Base-by-base conservation (phyloP, 768 basidiomycete species). In the Mycena haematopus region DNA sequence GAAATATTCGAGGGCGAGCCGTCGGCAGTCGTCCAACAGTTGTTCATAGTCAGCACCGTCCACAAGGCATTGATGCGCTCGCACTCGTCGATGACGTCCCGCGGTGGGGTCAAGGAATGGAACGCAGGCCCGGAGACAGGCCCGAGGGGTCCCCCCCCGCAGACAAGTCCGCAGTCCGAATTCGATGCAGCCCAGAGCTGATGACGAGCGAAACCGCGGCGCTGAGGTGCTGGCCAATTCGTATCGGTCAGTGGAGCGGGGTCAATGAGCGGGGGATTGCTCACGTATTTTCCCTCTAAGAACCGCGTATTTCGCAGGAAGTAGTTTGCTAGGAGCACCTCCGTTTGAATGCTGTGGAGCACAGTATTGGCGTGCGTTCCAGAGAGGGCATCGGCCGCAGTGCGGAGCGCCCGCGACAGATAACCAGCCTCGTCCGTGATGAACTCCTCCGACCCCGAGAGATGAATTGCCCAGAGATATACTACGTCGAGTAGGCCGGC, bases 271-370 rank as follows among this genome's bases (percentile, higher is more conserved):
- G 19, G n/a, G n/a, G n/a, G n/a, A 21, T 31, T 31, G n/a, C 40
- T 17, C 40, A 42, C 40, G 62, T 83, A 83, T 58, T 75, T 76
- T 2, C 81, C 84, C 38, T 82, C 83, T 7, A 82, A 65, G 19
- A 73, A 63, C 13, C 82, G 76, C 25, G 77, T 80, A 31, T 74
- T 73, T 29, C 75, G 73, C 60, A 82, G 78, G 69, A 84, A 78
- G 63, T 81, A 83, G 51, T 76, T 74, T 0, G 80, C 69, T 17
- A 86, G 69, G 14, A 86, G 72, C 1, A 84, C 70, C 31, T 83
- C 77, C 2, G 77, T 71, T 52, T 81, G 80, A 11, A 81, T 65
- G 36, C 74, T 62, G 31, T 78, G 73, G 11, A 81, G 62, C 17
- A 77, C 70, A 25, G 75, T 72, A 10, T 72, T 71, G 13, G 71